phyloP scores from a whole-genome alignment of 31 red algal species.

The Endocladia muricata region DNA sequence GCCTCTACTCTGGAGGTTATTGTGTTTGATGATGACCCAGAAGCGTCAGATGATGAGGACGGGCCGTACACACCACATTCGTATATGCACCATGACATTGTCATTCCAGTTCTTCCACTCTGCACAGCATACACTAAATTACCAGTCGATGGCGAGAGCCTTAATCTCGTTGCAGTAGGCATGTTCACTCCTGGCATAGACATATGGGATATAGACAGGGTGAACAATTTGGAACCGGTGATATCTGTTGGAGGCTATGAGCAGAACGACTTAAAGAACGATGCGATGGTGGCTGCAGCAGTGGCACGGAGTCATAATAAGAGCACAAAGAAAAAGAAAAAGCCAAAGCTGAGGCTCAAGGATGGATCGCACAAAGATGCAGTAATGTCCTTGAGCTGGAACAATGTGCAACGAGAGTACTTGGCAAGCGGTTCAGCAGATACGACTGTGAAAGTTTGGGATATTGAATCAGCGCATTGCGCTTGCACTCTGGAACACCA shows the following conservation, averaged over 20 bases:
- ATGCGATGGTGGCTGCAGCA: background rate
- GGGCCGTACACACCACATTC: constrained; percentile 64
- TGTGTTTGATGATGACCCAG: constrained; percentile 79
- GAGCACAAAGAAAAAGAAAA: constrained; percentile 27
- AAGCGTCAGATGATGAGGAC: constrained; percentile 38
- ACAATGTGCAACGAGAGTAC: constrained; percentile 68
- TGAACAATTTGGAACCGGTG: constrained; percentile 85
- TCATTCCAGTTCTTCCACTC: constrained; percentile 86
- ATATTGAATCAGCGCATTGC: constrained; percentile 74
- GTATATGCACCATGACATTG: constrained; percentile 96
- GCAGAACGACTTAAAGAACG: too few species aligned
- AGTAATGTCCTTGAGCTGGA: constrained; percentile 89
- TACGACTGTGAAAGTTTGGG: constrained; percentile 87
- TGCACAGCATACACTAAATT: constrained; percentile 69
- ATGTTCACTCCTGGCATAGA: constrained; percentile 94
- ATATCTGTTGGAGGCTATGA: constrained; percentile 80
- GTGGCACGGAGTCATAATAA: background rate
- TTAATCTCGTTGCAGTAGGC: constrained; percentile 88
- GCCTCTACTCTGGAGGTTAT: constrained; percentile 73
- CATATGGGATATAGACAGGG: constrained; percentile 83
- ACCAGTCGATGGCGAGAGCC: background rate
- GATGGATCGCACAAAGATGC: constrained; percentile 68
- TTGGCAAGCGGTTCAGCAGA: constrained; percentile 93
- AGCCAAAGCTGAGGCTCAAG: constrained; percentile 44
- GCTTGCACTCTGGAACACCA: constrained; percentile 74